phyloP scores from a whole-genome alignment of 768 basidiomycete genomes.

The Hericium erinaceus region DNA sequence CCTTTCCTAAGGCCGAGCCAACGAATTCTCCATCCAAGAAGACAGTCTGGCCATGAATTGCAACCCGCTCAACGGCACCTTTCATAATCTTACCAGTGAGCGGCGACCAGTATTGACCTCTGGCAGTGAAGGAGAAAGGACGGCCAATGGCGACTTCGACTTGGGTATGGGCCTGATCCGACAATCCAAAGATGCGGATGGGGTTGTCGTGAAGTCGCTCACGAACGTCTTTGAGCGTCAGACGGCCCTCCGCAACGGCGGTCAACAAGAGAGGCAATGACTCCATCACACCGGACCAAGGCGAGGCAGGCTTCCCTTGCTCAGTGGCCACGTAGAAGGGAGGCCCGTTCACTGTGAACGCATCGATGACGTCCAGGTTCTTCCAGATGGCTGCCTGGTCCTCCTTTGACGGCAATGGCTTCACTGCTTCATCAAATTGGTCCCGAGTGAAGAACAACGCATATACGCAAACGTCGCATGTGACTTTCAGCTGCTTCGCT shows the following conservation, averaged over 20 bases:
- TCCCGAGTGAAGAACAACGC: conserved; percentile 80
- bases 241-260: conserved; percentile 69
- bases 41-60: conserved; percentile 81
- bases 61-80: conserved; percentile 83
- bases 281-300: conserved; percentile 80
- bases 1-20: conserved; percentile 51
- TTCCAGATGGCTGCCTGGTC: conserved; percentile 85
- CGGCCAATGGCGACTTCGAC: conserved; percentile 92
- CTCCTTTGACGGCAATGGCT: conserved; percentile 57
- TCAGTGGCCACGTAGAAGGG: conserved; percentile 70
- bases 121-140: conserved; percentile 43
- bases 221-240: conserved; percentile 78
- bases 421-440: conserved; percentile 46
- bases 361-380: conserved; percentile 76
- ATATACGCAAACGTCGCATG: conserved; percentile 92
- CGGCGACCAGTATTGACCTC: conserved; percentile 71
- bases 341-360: conserved; percentile 80
- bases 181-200: conserved; percentile 80
- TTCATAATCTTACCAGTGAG: conserved; percentile 50
- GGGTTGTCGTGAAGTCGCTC: conserved; percentile 88
- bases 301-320: conserved; percentile 47
- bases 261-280: conserved; percentile 80
- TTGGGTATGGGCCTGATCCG: conserved; percentile 77
- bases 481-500: conserved; percentile 86
- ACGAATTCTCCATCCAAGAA: conserved; percentile 80